phyloP scores from a whole-genome alignment of 2,329 filamentous ascomycete species.

The Cryphonectria carpinicola region DNA sequence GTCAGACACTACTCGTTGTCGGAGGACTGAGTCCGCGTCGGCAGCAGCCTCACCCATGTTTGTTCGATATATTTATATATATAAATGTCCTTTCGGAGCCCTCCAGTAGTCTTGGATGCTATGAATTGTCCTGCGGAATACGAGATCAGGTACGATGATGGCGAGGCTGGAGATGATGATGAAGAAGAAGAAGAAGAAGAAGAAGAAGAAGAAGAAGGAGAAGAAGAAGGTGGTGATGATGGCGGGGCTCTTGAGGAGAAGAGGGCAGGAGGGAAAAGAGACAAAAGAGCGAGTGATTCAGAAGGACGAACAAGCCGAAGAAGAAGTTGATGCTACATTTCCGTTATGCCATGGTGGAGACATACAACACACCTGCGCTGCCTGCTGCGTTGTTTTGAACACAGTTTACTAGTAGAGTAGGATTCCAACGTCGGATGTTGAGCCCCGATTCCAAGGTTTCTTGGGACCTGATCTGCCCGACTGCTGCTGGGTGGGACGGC shows the following conservation, averaged over 20 bases:
- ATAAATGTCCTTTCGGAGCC: neutral
- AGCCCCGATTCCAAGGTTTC: neutral
- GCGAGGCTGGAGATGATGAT: neutral
- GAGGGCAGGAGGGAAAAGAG: neutral
- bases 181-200: neutral
- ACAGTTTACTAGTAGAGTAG: neutral
- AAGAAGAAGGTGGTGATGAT: neutral
- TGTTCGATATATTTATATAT: neutral
- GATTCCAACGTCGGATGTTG: neutral
- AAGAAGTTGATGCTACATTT: neutral
- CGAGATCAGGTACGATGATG: neutral
- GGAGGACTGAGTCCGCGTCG: conserved; percentile 4
- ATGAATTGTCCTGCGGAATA: neutral
- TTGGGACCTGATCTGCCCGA: neutral
- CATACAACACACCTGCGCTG: neutral
- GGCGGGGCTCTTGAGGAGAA: neutral
- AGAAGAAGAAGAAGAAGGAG: neutral
- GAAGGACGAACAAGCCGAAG: neutral
- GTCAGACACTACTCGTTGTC: conserved; percentile 10
- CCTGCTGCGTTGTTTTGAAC: neutral
- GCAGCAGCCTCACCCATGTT: conserved; percentile 4
- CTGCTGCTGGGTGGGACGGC: neutral
- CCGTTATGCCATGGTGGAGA: conserved; percentile 15
- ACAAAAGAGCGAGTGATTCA: neutral
- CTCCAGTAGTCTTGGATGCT: neutral